These are phyloP conservation scores for Marchantia polymorpha DNA, from an alignment of 225 moss, liverwort and hornwort genomes.

Conservation along the genomic window DNA sequence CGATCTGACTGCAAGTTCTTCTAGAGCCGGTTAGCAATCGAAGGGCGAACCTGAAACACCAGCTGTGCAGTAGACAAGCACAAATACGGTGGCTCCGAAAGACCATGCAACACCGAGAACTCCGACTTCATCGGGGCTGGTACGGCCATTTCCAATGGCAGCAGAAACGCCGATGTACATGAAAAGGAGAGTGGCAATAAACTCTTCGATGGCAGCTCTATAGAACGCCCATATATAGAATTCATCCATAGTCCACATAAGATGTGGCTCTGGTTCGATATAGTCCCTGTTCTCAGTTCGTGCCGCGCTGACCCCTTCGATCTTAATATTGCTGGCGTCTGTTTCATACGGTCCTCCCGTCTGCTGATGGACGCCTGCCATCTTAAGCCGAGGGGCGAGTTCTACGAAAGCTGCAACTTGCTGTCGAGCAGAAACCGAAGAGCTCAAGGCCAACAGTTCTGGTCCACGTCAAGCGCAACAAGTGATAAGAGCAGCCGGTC, in stretches of 20 bases:
- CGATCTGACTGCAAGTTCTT: no score
- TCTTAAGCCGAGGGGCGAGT: background rate
- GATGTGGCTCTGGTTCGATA: constrained; percentile 15
- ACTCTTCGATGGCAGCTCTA: constrained; percentile 39
- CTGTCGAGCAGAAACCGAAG: background rate
- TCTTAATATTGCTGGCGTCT: background rate
- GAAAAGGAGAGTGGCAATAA: constrained; percentile 36
- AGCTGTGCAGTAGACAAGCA: constrained; percentile 36
- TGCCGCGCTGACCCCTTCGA: background rate
- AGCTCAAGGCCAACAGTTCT: no score
- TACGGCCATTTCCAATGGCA: constrained; percentile 18
- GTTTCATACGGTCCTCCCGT: background rate
- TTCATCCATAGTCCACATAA: constrained; percentile 27
- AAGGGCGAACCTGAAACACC: constrained; percentile 33
- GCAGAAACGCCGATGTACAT: constrained; percentile 34
- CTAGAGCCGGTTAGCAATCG: background rate
- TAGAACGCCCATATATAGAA: constrained; percentile 32
- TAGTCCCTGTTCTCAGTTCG: constrained; percentile 11
- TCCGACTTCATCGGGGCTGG: constrained; percentile 16
- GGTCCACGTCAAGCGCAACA: no score
- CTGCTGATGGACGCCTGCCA: background rate
- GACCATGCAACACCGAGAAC: constrained; percentile 35
- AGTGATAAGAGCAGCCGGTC: no score
- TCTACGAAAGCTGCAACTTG: background rate
- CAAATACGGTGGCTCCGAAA: constrained; percentile 32